Evolutionary conservation across 164 flowering plant species (phyloP).

Genomic region (Aristolochia contorta): DNA sequence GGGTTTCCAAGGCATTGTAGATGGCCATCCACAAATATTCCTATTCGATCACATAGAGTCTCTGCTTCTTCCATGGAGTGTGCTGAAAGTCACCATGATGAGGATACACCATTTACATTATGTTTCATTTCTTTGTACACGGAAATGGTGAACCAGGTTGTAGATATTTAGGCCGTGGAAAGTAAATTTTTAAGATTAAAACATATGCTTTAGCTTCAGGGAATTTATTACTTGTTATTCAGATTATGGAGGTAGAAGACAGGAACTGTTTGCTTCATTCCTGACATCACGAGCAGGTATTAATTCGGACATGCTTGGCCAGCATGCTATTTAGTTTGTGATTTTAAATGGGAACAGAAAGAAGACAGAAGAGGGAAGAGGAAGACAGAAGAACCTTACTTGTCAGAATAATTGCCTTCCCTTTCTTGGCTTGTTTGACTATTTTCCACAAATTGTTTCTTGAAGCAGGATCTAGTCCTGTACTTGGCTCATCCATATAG

Average conservation of each 20-base stretch:
- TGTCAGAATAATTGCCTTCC: slow-evolving; percentile 84
- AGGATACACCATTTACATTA: too few relatives aligned
- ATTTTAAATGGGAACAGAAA: not conserved
- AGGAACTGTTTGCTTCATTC: too few relatives aligned
- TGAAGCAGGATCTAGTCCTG: slow-evolving; percentile 95
- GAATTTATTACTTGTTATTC: not conserved
- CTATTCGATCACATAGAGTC: slow-evolving; percentile 77
- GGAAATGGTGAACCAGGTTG: too few relatives aligned
- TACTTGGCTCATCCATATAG: slow-evolving; percentile 97
- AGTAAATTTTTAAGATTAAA: too few relatives aligned
- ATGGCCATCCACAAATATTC: slow-evolving; percentile 83
- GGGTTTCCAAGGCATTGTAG: slow-evolving; percentile 91
- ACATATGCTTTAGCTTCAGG: too few relatives aligned
- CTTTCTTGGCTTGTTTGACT: slow-evolving; percentile 79
- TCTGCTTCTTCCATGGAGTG: slow-evolving; percentile 99
- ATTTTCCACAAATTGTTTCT: slow-evolving; percentile 83
- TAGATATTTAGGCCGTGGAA: too few relatives aligned
- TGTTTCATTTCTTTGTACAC: too few relatives aligned
- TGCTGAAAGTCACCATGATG: slow-evolving; percentile 29
- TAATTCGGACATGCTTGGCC: too few relatives aligned
- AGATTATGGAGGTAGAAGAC: not conserved
- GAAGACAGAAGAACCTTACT: slow-evolving; percentile 30
- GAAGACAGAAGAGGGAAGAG: not conserved
- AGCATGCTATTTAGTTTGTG: too few relatives aligned
- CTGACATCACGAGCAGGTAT: too few relatives aligned